Base-by-base conservation (phyloP, 2,329 filamentous ascomycete species). In the Leptographium radiaticola region DNA sequence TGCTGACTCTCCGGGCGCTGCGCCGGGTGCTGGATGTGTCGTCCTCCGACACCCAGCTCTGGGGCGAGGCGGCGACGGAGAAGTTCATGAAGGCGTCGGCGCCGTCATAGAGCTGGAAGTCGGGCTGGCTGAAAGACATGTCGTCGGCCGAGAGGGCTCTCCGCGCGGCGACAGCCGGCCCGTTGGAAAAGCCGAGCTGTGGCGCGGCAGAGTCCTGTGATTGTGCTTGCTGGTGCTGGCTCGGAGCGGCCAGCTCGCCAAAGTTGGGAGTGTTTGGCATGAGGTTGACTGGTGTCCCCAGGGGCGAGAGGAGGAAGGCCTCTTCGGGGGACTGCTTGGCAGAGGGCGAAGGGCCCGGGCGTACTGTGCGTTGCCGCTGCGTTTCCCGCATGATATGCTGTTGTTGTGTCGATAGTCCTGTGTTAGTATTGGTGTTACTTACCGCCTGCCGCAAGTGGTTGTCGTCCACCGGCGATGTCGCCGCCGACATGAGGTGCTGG, bases 311-410 rank as follows among this genome's bases (percentile, higher is more conserved):
- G 43, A 80, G 68, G 9, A 50, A 33, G 62, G 71, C 75, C 65
- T 79, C 79, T 69, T 70, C 71, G 57, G 66, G 63, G 59, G 59
- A 59, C 54, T 57, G 59, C 58, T 61, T 56, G 58, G 54, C 53
- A 39, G 57, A 56, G 55, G 54, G 63, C 55, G 67, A 76, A 79
- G 30, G 25, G 48, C 85, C 84, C 81, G 85, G 85, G 81, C 86
- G 83, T 80, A 80, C 80, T 79, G 82, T 79, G 79, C 81, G 81
- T 76, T 89, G 87, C 83, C 87, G 82, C 81, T 91, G 88, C 83
- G 85, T 79, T 87, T 87, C 86, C 84, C 84, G 86, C 83, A 89
- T 79, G 73, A 81, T 77, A 79, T 89, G 85, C 49, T 53, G 86
- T 79, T 74, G 73, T 72, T 72, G 77, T 63, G 69, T 70, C 71